These are phyloP conservation scores for Simplicillium aogashimaense DNA, from an alignment of 2,329 filamentous ascomycete species.

Conservation along the genomic window DNA sequence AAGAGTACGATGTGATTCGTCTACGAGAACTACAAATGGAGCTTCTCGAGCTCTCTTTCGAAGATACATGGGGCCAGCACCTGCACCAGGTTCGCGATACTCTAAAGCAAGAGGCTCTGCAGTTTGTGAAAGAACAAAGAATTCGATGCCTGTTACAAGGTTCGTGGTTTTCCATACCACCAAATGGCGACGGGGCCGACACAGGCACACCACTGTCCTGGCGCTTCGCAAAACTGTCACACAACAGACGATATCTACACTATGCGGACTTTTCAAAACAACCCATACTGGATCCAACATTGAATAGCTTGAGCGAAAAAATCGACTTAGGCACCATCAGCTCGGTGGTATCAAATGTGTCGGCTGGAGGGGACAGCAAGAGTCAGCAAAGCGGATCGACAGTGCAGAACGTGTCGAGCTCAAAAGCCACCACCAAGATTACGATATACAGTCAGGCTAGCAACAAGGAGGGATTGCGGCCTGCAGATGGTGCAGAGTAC, in stretches of 20 bases:
- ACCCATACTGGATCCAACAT: slow-evolving; percentile 52
- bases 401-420: slow-evolving; percentile 22
- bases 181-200: slow-evolving; percentile 24
- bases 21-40: slow-evolving; percentile 89
- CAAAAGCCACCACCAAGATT: slow-evolving; percentile 66
- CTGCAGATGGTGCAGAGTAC: slow-evolving; percentile 45
- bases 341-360: slow-evolving; percentile 89
- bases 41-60: slow-evolving; percentile 79
- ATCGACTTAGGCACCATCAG: slow-evolving; percentile 82
- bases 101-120: slow-evolving; percentile 78
- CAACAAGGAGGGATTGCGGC: slow-evolving; percentile 24
- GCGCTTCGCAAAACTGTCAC: slow-evolving; percentile 80
- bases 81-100: slow-evolving; percentile 85
- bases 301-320: slow-evolving; percentile 69
- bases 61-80: slow-evolving; percentile 89
- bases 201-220: slow-evolving; percentile 43
- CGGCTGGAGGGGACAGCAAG: slow-evolving; percentile 45
- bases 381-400: slow-evolving; percentile 33
- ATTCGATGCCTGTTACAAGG: slow-evolving; percentile 82
- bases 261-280: slow-evolving; percentile 74
- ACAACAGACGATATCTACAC: slow-evolving; percentile 83
- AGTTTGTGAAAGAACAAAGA: slow-evolving; percentile 95
- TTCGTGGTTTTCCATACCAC: slow-evolving; percentile 66
- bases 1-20: slow-evolving; percentile 68
- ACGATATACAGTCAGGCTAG: slow-evolving; percentile 70